These are phyloP conservation scores for Plasmodium sp. DNA, from an alignment of 169 alveolate species.

Conservation along the genomic window DNA sequence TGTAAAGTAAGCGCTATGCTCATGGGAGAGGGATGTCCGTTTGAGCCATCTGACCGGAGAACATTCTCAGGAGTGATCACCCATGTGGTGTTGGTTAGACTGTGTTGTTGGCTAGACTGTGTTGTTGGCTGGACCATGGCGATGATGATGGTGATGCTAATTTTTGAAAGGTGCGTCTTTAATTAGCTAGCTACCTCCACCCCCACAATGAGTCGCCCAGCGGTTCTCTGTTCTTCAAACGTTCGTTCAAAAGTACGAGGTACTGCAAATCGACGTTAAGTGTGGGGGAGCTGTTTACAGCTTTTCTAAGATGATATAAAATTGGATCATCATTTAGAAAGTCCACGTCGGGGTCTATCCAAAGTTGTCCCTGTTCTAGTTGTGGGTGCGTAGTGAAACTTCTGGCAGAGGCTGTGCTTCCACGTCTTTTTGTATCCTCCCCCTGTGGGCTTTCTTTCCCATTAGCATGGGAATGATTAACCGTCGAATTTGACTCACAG, in stretches of 20 bases:
- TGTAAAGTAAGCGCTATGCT: background rate
- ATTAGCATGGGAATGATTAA: background rate
- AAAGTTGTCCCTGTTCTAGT: background rate
- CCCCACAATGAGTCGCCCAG: background rate
- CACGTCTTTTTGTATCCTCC: background rate
- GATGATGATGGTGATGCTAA: background rate
- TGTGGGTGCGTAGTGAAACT: background rate
- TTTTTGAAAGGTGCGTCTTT: background rate
- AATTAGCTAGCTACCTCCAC: background rate
- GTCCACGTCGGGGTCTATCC: background rate
- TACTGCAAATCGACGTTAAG: slow-evolving; percentile 58
- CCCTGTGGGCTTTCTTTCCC: background rate
- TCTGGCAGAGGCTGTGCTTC: background rate
- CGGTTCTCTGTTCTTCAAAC: background rate
- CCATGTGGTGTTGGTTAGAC: background rate
- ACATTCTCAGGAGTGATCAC: background rate
- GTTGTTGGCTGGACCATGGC: background rate
- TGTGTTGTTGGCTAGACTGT: background rate
- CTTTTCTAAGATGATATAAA: slow-evolving; percentile 19
- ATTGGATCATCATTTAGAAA: slow-evolving; percentile 10
- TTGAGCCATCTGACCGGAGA: background rate
- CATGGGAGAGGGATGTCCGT: background rate
- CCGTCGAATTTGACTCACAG: slow-evolving; percentile 32
- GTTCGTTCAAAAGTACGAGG: slow-evolving; percentile 9
- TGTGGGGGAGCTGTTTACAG: slow-evolving; percentile 31